Percentiles rank a stretch among this genome's conserved stretches.
These are phyloP conservation scores for Saccharomycopsis sp. DNA, from an alignment of 805 yeast species.

Conservation along the genomic window DNA sequence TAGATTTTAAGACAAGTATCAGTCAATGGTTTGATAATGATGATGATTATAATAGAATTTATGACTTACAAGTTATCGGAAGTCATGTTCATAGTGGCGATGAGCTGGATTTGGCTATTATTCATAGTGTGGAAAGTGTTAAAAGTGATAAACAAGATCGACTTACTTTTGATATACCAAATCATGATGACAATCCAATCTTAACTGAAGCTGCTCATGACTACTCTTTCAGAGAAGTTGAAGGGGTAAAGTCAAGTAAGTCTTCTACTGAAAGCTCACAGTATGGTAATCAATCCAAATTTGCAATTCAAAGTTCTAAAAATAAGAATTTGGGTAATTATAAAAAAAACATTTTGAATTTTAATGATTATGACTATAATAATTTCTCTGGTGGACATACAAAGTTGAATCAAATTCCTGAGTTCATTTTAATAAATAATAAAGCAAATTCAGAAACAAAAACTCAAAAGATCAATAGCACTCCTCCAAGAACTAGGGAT, in stretches of 20 bases:
- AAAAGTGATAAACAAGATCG: slow-evolving; percentile 11
- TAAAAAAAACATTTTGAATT: slow-evolving; percentile 13
- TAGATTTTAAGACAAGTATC: slow-evolving; percentile 36
- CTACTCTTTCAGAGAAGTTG: slow-evolving; percentile 12
- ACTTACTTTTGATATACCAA: slow-evolving; percentile 13
- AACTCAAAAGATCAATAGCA: not conserved
- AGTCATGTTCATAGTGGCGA: slow-evolving; percentile 15
- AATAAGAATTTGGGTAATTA: slow-evolving; percentile 15
- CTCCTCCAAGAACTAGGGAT: not conserved
- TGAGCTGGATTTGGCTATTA: not conserved
- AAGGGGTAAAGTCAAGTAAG: not conserved
- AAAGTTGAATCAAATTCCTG: slow-evolving; percentile 13
- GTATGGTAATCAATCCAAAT: too few species aligned
- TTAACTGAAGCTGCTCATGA: slow-evolving; percentile 15
- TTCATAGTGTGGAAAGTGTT: slow-evolving; percentile 5
- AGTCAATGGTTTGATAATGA: slow-evolving; percentile 16
- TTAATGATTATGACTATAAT: slow-evolving; percentile 16
- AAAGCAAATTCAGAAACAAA: not conserved
- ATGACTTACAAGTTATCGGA: slow-evolving; percentile 13
- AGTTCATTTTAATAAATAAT: slow-evolving; percentile 3
- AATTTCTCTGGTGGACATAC: slow-evolving; percentile 15
- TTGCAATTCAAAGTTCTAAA: not conserved
- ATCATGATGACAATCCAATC: slow-evolving; percentile 12
- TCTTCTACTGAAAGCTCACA: not conserved
- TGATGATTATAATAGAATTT: slow-evolving; percentile 11